These are phyloP conservation scores for Fusarium continuum DNA, from an alignment of 2,329 filamentous ascomycete genomes.

Conservation along the genomic window DNA sequence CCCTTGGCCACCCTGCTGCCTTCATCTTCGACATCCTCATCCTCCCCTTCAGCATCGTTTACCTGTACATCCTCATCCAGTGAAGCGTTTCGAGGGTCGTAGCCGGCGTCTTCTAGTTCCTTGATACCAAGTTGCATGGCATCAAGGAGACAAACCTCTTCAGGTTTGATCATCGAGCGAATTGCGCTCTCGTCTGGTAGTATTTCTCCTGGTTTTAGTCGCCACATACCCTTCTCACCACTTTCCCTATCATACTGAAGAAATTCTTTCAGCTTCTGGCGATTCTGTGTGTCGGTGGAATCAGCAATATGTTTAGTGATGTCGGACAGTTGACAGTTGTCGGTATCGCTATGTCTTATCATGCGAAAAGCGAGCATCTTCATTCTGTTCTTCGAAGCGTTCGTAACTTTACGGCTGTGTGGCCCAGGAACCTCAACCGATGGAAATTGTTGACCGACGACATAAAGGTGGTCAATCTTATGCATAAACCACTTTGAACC, in stretches of 20 bases:
- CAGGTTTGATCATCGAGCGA: slow-evolving; percentile 89
- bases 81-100: slow-evolving; percentile 70
- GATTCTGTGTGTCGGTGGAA: slow-evolving; percentile 92
- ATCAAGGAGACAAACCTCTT: slow-evolving; percentile 93
- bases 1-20: slow-evolving; percentile 52
- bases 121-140: slow-evolving; percentile 96
- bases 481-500: slow-evolving; percentile 84
- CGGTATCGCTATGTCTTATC: slow-evolving; percentile 77
- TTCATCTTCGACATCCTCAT: slow-evolving; percentile 58
- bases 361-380: slow-evolving; percentile 96
- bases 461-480: slow-evolving; percentile 89
- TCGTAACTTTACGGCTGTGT: slow-evolving; percentile 93
- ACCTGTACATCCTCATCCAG: slow-evolving; percentile 72
- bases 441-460: slow-evolving; percentile 93
- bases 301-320: slow-evolving; percentile 93
- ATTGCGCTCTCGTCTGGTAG: slow-evolving; percentile 84
- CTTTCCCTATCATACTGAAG: slow-evolving; percentile 85
- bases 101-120: slow-evolving; percentile 90
- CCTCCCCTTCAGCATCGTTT: slow-evolving; percentile 70
- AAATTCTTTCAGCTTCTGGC: slow-evolving; percentile 97
- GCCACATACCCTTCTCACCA: slow-evolving; percentile 79
- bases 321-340: slow-evolving; percentile 78
- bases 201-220: slow-evolving; percentile 74
- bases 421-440: slow-evolving; percentile 92
- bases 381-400: slow-evolving; percentile 94